Conservation (phyloP, 345 rosid species). For the Raphanus sativus region DNA sequence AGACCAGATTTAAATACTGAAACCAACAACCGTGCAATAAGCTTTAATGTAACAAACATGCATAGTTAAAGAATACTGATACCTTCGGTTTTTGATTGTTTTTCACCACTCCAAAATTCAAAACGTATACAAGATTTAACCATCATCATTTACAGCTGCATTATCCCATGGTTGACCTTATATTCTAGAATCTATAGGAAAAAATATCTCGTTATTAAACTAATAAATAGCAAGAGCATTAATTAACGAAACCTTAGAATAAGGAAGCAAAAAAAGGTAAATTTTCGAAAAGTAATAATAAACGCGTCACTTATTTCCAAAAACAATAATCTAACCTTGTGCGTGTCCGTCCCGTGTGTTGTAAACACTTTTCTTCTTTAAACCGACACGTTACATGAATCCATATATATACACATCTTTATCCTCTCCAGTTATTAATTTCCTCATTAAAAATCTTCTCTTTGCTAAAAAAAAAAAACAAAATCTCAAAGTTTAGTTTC, state of each 20-base stretch:
- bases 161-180: background rate
- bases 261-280: background rate
- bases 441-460: constrained; percentile 11
- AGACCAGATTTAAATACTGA: no score
- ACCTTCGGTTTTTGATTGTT: background rate
- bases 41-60: no score
- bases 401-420: background rate
- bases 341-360: constrained; percentile 29
- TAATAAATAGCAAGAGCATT: constrained; percentile 5
- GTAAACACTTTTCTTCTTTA: background rate
- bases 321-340: background rate
- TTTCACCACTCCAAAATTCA: background rate
- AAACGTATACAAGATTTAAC: background rate
- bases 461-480: background rate
- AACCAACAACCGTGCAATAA: no score
- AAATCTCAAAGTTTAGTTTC: background rate
- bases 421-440: background rate
- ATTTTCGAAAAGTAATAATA: background rate
- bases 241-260: background rate
- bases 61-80: no score
- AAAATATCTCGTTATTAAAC: background rate
- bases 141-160: background rate
- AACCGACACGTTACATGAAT: constrained; percentile 17
- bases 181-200: background rate
- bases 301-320: constrained; percentile 22